Conservation (phyloP, 2,329 filamentous ascomycete genomes). For the Fusarium euwallaceae region DNA sequence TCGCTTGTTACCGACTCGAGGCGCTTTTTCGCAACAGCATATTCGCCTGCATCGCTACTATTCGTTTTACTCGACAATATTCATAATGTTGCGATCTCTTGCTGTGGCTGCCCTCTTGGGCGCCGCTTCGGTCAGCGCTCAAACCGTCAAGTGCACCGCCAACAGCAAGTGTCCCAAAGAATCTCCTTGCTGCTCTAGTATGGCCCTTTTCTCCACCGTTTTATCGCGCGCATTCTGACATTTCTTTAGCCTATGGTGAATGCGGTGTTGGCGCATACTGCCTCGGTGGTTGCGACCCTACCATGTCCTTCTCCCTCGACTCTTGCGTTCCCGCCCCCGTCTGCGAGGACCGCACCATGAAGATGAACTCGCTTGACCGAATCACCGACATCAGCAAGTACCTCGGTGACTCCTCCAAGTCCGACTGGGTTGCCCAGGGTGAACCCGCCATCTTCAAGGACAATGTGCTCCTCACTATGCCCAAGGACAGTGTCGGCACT, state of each 20-base stretch:
- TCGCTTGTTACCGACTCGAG: constrained; percentile 22
- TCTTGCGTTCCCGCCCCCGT: constrained; percentile 88
- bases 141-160: constrained; percentile 59
- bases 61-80: constrained; percentile 21
- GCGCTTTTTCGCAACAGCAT: constrained; percentile 16
- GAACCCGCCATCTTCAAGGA: constrained; percentile 76
- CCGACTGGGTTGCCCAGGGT: constrained; percentile 92
- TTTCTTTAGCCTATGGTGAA: constrained; percentile 81
- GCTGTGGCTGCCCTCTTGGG: constrained; percentile 50
- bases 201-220: constrained; percentile 42
- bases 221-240: constrained; percentile 32
- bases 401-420: constrained; percentile 82
- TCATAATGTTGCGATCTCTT: constrained; percentile 52
- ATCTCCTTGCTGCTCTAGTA: constrained; percentile 85
- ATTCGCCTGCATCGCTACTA: constrained; percentile 4
- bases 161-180: constrained; percentile 76
- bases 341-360: constrained; percentile 81
- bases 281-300: constrained; percentile 92
- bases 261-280: constrained; percentile 97
- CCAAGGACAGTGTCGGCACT: constrained; percentile 85
- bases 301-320: constrained; percentile 84
- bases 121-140: constrained; percentile 48
- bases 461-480: constrained; percentile 89
- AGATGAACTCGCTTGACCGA: constrained; percentile 77
- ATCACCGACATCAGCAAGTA: constrained; percentile 83